These are phyloP conservation scores for Piper longum DNA, from an alignment of 164 flowering plant genomes.

Conservation along the genomic window DNA sequence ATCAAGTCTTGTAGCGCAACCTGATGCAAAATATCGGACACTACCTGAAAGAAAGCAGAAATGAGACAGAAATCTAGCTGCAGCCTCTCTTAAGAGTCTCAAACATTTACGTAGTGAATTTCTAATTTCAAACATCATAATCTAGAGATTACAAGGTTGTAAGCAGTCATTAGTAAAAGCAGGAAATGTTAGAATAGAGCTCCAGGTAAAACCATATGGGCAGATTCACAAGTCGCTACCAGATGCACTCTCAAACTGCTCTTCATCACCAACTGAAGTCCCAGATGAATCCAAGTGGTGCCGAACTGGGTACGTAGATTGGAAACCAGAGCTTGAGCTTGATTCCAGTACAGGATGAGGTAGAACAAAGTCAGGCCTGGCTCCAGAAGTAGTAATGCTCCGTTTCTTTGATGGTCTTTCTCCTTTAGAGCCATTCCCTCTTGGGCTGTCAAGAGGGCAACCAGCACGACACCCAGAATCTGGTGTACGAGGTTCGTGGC, in stretches of 20 bases:
- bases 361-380: slow-evolving; percentile 31
- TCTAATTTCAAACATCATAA: too few relatives aligned
- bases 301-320: slow-evolving; percentile 18
- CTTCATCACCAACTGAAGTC: slow-evolving; percentile 13
- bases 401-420: slow-evolving; percentile 43
- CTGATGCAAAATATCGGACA: too few relatives aligned
- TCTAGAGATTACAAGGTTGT: too few relatives aligned
- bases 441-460: slow-evolving; percentile 2
- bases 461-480: slow-evolving; percentile 48
- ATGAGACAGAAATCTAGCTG: too few relatives aligned
- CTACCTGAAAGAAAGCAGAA: too few relatives aligned
- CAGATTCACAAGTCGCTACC: slow-evolving; percentile 8
- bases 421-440: neutral
- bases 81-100: too few relatives aligned
- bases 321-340: slow-evolving; percentile 31
- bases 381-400: slow-evolving; percentile 11
- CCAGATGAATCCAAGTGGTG: slow-evolving; percentile 28
- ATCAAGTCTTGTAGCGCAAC: too few relatives aligned
- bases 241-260: slow-evolving; percentile 17
- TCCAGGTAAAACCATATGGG: neutral
- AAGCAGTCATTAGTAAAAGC: neutral
- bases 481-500: slow-evolving; percentile 75
- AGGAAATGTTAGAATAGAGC: neutral
- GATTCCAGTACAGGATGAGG: slow-evolving; percentile 68
- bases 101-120: too few relatives aligned